Percentiles rank a stretch among this genome's conserved stretches.
Evolutionary conservation across 768 basidiomycete species (phyloP).

Genomic region (Leccinellum rugosiceps): DNA sequence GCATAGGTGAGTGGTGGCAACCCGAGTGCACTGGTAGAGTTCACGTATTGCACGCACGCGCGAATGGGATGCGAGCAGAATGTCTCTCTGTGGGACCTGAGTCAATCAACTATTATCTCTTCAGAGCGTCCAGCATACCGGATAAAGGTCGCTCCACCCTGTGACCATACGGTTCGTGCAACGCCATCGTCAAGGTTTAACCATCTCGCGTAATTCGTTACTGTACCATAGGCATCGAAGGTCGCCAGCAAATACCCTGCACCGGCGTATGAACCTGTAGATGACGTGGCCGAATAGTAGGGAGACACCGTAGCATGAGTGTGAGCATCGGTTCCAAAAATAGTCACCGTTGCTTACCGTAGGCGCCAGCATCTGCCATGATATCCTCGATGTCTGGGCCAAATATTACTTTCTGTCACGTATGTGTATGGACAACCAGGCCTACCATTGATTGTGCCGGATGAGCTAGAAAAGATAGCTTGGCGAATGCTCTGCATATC

Average conservation of each 20-base stretch:
- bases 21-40: slow-evolving; percentile 29
- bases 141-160: slow-evolving; percentile 42
- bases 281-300: neutral
- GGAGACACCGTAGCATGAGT: neutral
- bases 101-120: neutral
- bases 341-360: slow-evolving; percentile 41
- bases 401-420: neutral
- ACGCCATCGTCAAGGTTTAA: slow-evolving; percentile 66
- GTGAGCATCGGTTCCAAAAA: neutral
- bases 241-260: slow-evolving; percentile 60
- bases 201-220: slow-evolving; percentile 55
- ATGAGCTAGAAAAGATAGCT: slow-evolving; percentile 54
- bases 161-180: slow-evolving; percentile 58
- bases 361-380: slow-evolving; percentile 53
- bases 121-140: slow-evolving; percentile 39
- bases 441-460: slow-evolving; percentile 57
- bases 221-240: slow-evolving; percentile 36
- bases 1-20: slow-evolving; percentile 41
- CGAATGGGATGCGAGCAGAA: slow-evolving; percentile 67
- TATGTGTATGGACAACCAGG: neutral
- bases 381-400: slow-evolving; percentile 52
- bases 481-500: slow-evolving; percentile 53
- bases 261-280: slow-evolving; percentile 62
- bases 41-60: slow-evolving; percentile 60
- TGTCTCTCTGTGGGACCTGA: slow-evolving; percentile 37